Base-by-base conservation (phyloP, 2,329 filamentous ascomycete species). In the Dendrostoma leiphaemia region DNA sequence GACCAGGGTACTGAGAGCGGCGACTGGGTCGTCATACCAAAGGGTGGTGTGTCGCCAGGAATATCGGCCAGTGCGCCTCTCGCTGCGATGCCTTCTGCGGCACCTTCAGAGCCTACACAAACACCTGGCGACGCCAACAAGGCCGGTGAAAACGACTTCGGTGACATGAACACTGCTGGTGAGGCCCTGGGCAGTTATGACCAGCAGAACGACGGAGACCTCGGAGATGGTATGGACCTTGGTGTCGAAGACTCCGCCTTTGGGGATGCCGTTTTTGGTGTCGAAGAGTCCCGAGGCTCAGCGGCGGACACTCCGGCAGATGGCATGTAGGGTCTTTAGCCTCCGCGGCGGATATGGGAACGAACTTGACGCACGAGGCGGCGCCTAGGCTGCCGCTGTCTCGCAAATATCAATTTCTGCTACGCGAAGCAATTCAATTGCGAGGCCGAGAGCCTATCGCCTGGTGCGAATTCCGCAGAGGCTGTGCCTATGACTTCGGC, bases 171-270 rank as follows among this genome's bases (percentile, higher is more conserved):
- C 67, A 85, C 85, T 23, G 88, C 86, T 0, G 87, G 85, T 13
- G 86, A 90, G 64, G 88, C 86, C 3, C 72, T 91, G 32, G 84
- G 84, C 2, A 81, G 82, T 35, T 90, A 87, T 64, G 84, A 82
- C 38, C 80, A 81, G 15, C 80, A 82, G 13, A 67, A 64, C 1
- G 71, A 68, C 2, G 76, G 73, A 4, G 78, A 76, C 28, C 69
- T 82, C 4, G 81, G 75, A 21, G 81, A 83, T 38, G 82, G 80
- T 8, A 68, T 86, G 48, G 78, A 81, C 62, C 80, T 86, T 73
- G 48, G 86, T 59, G 81, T 91, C 75, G 88, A 90, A 44, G 88
- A 91, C 64, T 90, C 86, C 32, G 90, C 89, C 1, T 94, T 94
- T 72, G 90, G 89, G 3, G 89, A 94, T 62, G 90, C 90, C 1